Conservation (phyloP, 2,329 filamentous ascomycete genomes). For the Aureobasidium sp. region DNA sequence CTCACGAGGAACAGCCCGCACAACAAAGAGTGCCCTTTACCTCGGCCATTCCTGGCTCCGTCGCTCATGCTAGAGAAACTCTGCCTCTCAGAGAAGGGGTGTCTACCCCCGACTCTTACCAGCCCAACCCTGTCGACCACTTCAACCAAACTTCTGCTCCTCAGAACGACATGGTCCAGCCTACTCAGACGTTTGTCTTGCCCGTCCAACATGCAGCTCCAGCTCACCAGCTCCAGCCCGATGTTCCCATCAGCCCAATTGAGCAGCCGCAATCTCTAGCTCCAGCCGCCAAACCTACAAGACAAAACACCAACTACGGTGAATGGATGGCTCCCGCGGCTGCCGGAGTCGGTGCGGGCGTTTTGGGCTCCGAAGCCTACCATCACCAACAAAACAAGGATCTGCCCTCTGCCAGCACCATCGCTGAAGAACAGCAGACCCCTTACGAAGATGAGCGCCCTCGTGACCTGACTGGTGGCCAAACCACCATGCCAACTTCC, state of each 20-base stretch:
- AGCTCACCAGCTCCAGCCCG: slow-evolving; percentile 17
- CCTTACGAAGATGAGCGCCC: background rate
- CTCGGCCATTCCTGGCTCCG: background rate
- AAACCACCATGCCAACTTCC: background rate
- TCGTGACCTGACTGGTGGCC: background rate
- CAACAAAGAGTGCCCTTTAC: background rate
- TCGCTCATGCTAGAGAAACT: slow-evolving; percentile 1
- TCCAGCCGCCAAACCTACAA: slow-evolving; percentile 29
- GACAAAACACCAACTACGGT: slow-evolving; percentile 34
- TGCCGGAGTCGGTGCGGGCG: slow-evolving; percentile 28
- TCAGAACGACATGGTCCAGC: background rate
- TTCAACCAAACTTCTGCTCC: slow-evolving; percentile 11
- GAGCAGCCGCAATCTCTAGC: slow-evolving; percentile 13
- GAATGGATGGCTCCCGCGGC: slow-evolving; percentile 48
- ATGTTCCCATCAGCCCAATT: background rate
- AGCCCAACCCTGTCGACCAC: slow-evolving; percentile 12
- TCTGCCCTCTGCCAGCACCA: background rate
- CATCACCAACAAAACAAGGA: slow-evolving; percentile 16
- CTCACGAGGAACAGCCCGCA: slow-evolving; percentile 1
- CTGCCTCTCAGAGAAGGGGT: background rate
- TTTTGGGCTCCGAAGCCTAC: slow-evolving; percentile 19
- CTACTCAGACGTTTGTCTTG: slow-evolving; percentile 16
- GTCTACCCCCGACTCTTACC: background rate
- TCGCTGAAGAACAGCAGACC: background rate
- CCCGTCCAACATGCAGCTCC: slow-evolving; percentile 12